A percentile compares a stretch with the other conserved stretches of the same genome.
Evolutionary conservation across 192 early-diverging fungal genomes (phyloP).

Genomic region (Linnemannia hyalina): DNA sequence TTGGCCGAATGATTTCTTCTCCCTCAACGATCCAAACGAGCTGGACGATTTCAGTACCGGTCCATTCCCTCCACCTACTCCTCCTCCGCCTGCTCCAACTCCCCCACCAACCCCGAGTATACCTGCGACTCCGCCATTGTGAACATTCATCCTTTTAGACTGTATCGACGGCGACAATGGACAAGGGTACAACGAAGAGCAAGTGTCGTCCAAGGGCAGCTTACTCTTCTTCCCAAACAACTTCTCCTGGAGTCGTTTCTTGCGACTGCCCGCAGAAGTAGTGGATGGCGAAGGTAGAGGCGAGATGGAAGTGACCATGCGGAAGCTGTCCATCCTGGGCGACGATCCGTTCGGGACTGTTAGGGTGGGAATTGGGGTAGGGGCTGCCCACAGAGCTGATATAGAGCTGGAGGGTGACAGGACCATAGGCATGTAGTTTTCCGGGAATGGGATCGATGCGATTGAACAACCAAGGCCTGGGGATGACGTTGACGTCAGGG

Average conservation of each 20-base stretch:
- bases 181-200: neutral
- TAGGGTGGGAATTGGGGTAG: neutral
- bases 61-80: neutral
- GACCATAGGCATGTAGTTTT: neutral
- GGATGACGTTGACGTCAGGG: neutral
- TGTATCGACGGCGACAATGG: neutral
- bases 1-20: neutral
- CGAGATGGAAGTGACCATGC: neutral
- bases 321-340: neutral
- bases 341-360: neutral
- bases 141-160: neutral
- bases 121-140: neutral
- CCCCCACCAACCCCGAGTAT: neutral
- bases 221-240: neutral
- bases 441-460: neutral
- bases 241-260: neutral
- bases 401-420: neutral
- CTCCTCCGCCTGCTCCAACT: neutral
- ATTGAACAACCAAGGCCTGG: neutral
- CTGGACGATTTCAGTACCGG: neutral
- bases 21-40: neutral
- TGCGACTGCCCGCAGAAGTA: neutral
- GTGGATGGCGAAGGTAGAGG: neutral
- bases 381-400: neutral
- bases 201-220: neutral